Conservation (phyloP, 495 filamentous ascomycete species). For the Neurospora sp. region DNA sequence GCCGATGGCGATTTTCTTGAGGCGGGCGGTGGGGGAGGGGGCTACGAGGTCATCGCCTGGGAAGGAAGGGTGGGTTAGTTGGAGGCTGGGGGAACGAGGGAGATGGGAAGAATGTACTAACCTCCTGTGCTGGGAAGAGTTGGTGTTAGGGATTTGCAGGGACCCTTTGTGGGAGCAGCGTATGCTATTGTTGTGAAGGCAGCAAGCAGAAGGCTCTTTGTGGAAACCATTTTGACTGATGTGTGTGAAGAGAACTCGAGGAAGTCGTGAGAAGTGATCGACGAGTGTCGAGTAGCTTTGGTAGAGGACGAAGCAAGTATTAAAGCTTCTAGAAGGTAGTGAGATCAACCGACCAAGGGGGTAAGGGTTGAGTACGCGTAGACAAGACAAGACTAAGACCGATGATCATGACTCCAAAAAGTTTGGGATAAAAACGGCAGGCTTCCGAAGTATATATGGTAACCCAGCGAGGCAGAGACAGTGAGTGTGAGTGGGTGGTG, state of each 20-base stretch:
- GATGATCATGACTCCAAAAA: neutral
- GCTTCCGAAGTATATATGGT: neutral
- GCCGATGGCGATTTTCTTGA: constrained; percentile 57
- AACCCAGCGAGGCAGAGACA: neutral
- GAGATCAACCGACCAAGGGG: constrained; percentile 1
- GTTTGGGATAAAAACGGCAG: neutral
- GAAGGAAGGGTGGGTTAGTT: constrained; percentile 9
- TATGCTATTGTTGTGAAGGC: constrained; percentile 16
- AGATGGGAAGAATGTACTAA: neutral
- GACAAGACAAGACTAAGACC: constrained; percentile 1
- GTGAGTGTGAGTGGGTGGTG: neutral
- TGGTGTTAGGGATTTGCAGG: constrained; percentile 7
- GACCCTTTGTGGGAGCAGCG: constrained; percentile 7
- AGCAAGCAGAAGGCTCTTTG: constrained; percentile 12
- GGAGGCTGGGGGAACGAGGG: neutral
- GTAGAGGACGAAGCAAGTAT: neutral
- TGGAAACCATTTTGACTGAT: constrained; percentile 22
- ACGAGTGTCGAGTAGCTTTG: neutral
- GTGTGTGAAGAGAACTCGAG: neutral
- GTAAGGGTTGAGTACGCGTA: neutral
- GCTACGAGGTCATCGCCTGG: constrained; percentile 31
- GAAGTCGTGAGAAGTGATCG: neutral
- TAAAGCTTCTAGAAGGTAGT: constrained; percentile 12
- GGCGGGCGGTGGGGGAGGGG: constrained; percentile 34
- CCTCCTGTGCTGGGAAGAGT: constrained; percentile 18